phyloP scores from a whole-genome alignment of 1,284 basidiomycete genomes.

The Fomitiporia mediterranea region DNA sequence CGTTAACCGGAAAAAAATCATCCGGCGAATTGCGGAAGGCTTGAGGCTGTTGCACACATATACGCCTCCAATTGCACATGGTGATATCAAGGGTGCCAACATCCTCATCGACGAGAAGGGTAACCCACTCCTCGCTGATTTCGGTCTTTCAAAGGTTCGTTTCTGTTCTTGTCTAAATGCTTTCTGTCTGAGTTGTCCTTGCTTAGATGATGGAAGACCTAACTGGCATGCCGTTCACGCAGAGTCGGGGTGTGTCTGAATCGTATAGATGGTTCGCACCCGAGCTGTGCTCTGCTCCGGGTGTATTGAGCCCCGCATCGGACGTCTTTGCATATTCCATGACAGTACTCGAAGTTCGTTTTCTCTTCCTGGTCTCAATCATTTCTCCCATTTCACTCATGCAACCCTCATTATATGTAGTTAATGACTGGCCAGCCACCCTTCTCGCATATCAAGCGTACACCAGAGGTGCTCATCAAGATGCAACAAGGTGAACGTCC shows the following conservation, averaged over 20 bases:
- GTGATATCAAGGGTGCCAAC: slow-evolving; percentile 49
- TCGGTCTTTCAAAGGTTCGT: slow-evolving; percentile 38
- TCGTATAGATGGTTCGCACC: slow-evolving; percentile 52
- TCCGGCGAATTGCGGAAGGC: slow-evolving; percentile 42
- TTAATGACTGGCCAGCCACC: slow-evolving; percentile 48
- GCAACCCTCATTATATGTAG: slow-evolving; percentile 27
- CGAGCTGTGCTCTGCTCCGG: slow-evolving; percentile 47
- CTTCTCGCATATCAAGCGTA: slow-evolving; percentile 41
- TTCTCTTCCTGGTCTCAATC: neutral
- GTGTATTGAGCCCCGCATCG: slow-evolving; percentile 41
- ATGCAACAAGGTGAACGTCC: slow-evolving; percentile 40
- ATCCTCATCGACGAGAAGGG: slow-evolving; percentile 45
- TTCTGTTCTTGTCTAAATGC: neutral
- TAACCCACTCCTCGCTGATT: slow-evolving; percentile 50
- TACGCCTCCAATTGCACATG: slow-evolving; percentile 46
- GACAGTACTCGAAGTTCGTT: slow-evolving; percentile 48
- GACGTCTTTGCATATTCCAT: slow-evolving; percentile 53
- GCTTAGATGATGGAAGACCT: slow-evolving; percentile 49
- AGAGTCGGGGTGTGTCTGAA: slow-evolving; percentile 45
- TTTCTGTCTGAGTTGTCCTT: neutral
- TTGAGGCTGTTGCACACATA: slow-evolving; percentile 46
- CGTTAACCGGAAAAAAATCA: slow-evolving; percentile 39
- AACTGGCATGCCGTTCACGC: slow-evolving; percentile 48
- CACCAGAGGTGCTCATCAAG: slow-evolving; percentile 45
- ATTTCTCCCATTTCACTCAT: neutral